Evolutionary conservation across 108 stramenopile species (phyloP), one percentile per base, ranked within the genome.

Genomic region (Cyclotella kingstonii): DNA sequence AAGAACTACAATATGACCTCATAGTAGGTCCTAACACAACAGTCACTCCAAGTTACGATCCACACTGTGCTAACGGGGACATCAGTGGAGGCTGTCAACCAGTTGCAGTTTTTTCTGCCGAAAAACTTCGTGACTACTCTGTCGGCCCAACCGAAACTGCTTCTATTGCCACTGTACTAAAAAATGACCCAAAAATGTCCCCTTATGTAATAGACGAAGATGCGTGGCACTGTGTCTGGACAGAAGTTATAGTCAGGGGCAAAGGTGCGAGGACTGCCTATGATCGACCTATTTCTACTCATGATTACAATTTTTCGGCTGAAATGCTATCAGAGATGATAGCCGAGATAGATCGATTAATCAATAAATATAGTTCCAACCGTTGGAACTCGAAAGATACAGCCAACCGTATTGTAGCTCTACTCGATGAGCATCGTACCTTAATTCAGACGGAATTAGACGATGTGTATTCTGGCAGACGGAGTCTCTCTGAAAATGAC

Each of bases 71-170:
- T 3, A 56, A 23, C 39, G 33, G 11, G 0, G 44, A 44, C 0
- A 26, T 74, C 12, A 41, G 54, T 14, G 59, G 52, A 44, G 68
- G 73, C 6, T 75, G 73, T 23, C 50, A 63, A 39, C 73, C 73
- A 4, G 73, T 75, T 1, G 67, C 60, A 48, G 60, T 75, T 0
- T 54, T 75, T n/a, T 62, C 60, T 0, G 73, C 67, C 35, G 73
- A 73, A 26, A 63, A 71, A 22, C 44, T 71, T 14, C 10, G 29
- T 18, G 63, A 63, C 15, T 35, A 55, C 29, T 39, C 22, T 14
- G 19, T 18, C 31, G 70, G 70, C 5, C 62, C 54, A 17, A 51
- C 28, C 18, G 70, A 71, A 35, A 71, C 62, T 5, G 30, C 31
- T 23, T 1, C 3, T 19, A 69, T 69, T 31, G 68, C 58, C 15